Evolutionary conservation across 129 eudicot genomes (phyloP), one percentile per base, ranked within the genome.

Genomic region (Pulicaria dysenterica): DNA sequence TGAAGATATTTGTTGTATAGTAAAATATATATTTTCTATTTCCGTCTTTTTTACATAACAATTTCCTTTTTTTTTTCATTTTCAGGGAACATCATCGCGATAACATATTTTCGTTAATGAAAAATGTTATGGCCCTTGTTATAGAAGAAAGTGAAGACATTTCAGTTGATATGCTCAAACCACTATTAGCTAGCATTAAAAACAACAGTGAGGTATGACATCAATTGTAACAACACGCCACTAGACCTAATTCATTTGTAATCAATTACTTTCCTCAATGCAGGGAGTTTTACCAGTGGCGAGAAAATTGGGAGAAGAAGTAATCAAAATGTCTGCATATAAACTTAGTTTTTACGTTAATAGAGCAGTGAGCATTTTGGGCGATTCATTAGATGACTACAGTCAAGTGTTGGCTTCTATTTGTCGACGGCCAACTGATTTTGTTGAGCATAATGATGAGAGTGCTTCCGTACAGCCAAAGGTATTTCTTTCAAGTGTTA

Each of bases 61-160:
- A 56, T 60, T 31, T 16, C 53, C 40, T 11, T 58, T 5, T 5
- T 5, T 5, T 24, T 74, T 69, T 17, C 7, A 43, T 43, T 78
- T 79, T 39, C 85, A 95, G 99, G 83, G 94, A 79, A 56, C 75
- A 84, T 73, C 97, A 90, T 54, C 69, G 77, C 1, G 88, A 77
- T 13, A 69, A 19, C 48, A 73, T 88, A 24, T 83, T 79, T 58
- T 56, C 87, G 39, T 84, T 85, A 43, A 95, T 95, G 99, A 86
- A 67, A 73, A 86, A 89, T 16, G 86, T 91, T 47, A 95, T 95
- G 97, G 65, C 83, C 15, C 99, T 95, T 77, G 91, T 95, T 36
- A 40, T 95, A 3, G 97, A 91, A 78, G 99, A 95, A 83, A 95
- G 96, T 72, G 99, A 95, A 85, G 96, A 91, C 3, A 81, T 95